Percentiles rank a stretch among this genome's conserved stretches.
phyloP scores from a whole-genome alignment of 169 alveolate genomes.

The Eimeria falciformis region DNA sequence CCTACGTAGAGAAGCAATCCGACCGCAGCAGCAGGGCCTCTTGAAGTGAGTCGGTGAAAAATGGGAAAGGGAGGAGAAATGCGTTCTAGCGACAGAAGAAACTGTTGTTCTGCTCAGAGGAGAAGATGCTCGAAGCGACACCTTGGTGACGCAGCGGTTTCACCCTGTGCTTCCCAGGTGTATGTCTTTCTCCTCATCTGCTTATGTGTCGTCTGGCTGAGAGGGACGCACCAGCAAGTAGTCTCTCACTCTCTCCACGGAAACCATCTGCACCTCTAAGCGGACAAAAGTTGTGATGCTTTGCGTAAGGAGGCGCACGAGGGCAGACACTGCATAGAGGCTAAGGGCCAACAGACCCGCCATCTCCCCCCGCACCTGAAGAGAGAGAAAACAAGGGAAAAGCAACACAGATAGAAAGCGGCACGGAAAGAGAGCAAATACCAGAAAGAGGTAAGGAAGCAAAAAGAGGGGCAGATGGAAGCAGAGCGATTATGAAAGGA shows the following conservation, averaged over 20 bases:
- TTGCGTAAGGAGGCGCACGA: constrained; percentile 58
- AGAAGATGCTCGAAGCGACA: no score
- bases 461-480: not conserved
- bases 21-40: not conserved
- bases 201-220: no score
- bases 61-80: not conserved
- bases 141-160: no score
- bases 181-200: no score
- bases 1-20: constrained; percentile 32
- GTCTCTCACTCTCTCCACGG: constrained; percentile 53
- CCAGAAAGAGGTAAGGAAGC: not conserved
- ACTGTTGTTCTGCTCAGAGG: no score
- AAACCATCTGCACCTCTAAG: constrained; percentile 58
- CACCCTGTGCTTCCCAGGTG: no score
- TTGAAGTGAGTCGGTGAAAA: no score
- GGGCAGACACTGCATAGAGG: constrained; percentile 39
- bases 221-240: constrained; percentile 8
- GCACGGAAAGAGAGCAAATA: not conserved
- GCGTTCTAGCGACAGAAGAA: no score
- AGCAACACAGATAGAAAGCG: not conserved
- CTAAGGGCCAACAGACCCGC: constrained; percentile 52
- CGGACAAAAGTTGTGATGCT: constrained; percentile 55
- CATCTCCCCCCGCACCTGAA: constrained; percentile 57
- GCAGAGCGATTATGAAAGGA: no score
- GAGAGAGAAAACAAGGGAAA: not conserved